These are phyloP conservation scores for Rubia peregrina DNA, from an alignment of 305 asterid genomes.

Conservation along the genomic window DNA sequence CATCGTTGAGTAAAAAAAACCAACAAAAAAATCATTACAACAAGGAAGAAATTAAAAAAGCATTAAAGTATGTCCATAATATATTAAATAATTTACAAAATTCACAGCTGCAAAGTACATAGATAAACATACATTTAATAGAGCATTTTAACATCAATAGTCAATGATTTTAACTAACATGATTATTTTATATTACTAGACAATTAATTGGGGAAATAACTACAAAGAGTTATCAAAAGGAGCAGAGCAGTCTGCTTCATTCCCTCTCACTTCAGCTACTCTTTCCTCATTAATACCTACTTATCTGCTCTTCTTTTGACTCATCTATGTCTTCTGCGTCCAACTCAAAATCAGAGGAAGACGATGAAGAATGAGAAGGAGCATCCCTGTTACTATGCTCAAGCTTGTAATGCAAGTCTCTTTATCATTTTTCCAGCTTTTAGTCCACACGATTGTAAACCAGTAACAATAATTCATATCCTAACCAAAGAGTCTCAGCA, in stretches of 20 bases:
- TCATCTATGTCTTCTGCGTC: constrained; percentile 52
- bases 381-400: constrained; percentile 75
- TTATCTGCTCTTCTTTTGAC: constrained; percentile 26
- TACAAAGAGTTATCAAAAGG: neutral
- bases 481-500: too few relatives aligned
- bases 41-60: neutral
- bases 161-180: too few relatives aligned
- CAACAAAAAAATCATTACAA: constrained; percentile 36
- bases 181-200: neutral
- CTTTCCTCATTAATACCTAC: too few relatives aligned
- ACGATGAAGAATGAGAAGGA: constrained; percentile 64
- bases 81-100: neutral
- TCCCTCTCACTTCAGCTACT: constrained; percentile 30
- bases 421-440: constrained; percentile 51
- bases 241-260: constrained; percentile 27
- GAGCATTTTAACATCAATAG: too few relatives aligned
- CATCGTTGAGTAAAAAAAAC: constrained; percentile 38
- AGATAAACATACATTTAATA: too few relatives aligned
- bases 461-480: neutral
- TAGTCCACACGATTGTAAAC: constrained; percentile 34
- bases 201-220: neutral
- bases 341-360: constrained; percentile 62
- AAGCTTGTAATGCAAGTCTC: constrained; percentile 65
- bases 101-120: neutral
- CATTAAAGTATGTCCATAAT: neutral